Evolutionary conservation across 768 basidiomycete genomes (phyloP), one percentile per base, ranked within the genome.

Genomic region (Sporobolomyces phaffii): DNA sequence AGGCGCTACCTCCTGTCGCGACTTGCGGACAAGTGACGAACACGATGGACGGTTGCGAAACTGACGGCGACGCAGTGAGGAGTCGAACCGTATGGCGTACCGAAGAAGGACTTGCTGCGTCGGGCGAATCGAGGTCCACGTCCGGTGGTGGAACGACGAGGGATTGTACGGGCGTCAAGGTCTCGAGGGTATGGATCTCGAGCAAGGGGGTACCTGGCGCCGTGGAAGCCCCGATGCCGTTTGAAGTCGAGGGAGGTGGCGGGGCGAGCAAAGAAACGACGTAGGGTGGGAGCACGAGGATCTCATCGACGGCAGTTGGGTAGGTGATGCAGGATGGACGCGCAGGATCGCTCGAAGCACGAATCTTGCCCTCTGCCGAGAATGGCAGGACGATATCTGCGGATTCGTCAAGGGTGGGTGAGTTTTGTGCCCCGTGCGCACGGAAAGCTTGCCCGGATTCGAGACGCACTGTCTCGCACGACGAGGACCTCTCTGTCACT

Each of bases 291-390:
- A 57, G 49, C 47, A 70, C 57, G 40, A 68, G 81, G 31, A 87
- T 81, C 68, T 94, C 91, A 73, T 93, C 90, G 28, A 89, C 90
- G 51, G 86, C 82, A n/a, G 83, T 82, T 2, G 86, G 84, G 87
- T 89, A 92, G 66, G 84, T 83, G 20, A 93, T 82, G 1, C 36
- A 31, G 3, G 62, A 22, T 1, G 48, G 22, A 5, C 38, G 18
- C 22, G 3, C 34, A 8, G 15, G 51, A 2, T 4, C 15, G 78
- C 73, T 2, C 78, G 71, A 41, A 83, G 80, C 0, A 83, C 81
- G 11, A 80, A 76, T 40, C 70, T 82, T 85, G 0, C 83, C 86
- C 68, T 87, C 84, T 9, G 78, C 65, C 15, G 84, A 84, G 64
- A 92, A 77, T 61, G 88, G 82, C 26, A 86, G 76, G 2, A 87